Conservation (phyloP, 495 filamentous ascomycete species). For the Neurospora sp. region DNA sequence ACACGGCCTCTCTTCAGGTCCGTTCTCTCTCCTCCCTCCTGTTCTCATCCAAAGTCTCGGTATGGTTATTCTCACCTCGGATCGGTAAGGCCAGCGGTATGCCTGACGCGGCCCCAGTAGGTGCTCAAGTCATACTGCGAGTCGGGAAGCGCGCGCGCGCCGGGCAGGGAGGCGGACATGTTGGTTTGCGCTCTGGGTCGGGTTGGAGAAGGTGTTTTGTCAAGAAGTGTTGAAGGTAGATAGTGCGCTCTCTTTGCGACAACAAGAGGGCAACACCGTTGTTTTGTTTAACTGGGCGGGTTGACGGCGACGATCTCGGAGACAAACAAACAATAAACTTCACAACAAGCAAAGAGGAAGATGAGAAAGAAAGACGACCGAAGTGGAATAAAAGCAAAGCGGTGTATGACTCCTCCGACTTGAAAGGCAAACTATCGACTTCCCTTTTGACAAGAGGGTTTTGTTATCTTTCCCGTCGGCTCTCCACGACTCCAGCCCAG, state of each 20-base stretch:
- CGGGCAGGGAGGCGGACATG: conserved; percentile 90
- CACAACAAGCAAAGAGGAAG: not conserved
- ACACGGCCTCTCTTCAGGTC: not conserved
- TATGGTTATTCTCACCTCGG: conserved; percentile 63
- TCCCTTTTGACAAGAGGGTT: not conserved
- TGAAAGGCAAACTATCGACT: not conserved
- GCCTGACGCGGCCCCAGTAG: conserved; percentile 90
- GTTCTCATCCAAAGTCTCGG: not conserved
- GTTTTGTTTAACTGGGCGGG: not conserved
- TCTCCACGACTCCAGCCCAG: not conserved
- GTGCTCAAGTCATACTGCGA: conserved; percentile 88
- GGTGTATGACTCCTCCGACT: not conserved
- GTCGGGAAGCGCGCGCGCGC: conserved; percentile 70
- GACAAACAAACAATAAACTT: not conserved
- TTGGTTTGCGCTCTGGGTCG: not conserved
- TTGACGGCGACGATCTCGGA: not conserved
- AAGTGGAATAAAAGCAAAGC: not conserved
- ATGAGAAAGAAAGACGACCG: not conserved
- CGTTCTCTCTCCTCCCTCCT: not conserved
- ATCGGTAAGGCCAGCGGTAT: conserved; percentile 84
- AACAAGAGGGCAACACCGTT: not conserved
- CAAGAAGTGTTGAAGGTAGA: not conserved
- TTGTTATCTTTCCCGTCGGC: not conserved
- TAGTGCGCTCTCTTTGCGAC: not conserved
- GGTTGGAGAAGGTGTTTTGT: not conserved